Conservation (phyloP, 2,329 filamentous ascomycete species). For the Colletotrichum tropicale region DNA sequence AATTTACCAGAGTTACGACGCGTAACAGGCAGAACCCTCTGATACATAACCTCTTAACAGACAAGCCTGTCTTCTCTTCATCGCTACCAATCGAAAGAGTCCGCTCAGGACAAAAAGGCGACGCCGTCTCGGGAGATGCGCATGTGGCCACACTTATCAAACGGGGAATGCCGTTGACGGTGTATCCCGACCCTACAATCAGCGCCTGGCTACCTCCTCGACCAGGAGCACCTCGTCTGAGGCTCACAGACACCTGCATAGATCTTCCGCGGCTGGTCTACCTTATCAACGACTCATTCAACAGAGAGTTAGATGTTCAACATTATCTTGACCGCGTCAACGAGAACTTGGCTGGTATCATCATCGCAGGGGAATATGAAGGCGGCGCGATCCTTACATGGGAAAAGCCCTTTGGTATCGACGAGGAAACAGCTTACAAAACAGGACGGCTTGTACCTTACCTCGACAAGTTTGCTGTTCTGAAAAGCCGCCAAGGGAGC, state of each 20-base stretch:
- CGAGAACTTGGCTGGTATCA: constrained; percentile 83
- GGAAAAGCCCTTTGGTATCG: constrained; percentile 74
- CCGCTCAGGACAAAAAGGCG: constrained; percentile 28
- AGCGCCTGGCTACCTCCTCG: constrained; percentile 71
- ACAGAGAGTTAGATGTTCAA: constrained; percentile 79
- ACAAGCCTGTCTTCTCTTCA: constrained; percentile 91
- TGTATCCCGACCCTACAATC: constrained; percentile 74
- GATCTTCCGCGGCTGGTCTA: constrained; percentile 83
- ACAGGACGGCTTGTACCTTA: constrained; percentile 81
- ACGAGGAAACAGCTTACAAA: constrained; percentile 57
- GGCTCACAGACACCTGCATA: constrained; percentile 79
- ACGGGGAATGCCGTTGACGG: constrained; percentile 85
- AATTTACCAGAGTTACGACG: constrained; percentile 56
- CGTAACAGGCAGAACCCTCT: constrained; percentile 75
- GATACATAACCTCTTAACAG: constrained; percentile 94
- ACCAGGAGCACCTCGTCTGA: constrained; percentile 64
- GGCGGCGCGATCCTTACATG: constrained; percentile 94
- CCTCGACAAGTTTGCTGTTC: constrained; percentile 95
- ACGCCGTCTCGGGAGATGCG: constrained; percentile 15
- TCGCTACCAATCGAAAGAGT: constrained; percentile 80
- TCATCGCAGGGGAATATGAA: constrained; percentile 96
- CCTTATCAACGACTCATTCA: constrained; percentile 93
- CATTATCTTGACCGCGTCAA: constrained; percentile 85
- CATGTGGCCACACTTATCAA: constrained; percentile 81
- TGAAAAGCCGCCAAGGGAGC: constrained; percentile 85